Evolutionary conservation across 495 filamentous ascomycete genomes (phyloP).

Genomic region (Hypoxylon perforatum): DNA sequence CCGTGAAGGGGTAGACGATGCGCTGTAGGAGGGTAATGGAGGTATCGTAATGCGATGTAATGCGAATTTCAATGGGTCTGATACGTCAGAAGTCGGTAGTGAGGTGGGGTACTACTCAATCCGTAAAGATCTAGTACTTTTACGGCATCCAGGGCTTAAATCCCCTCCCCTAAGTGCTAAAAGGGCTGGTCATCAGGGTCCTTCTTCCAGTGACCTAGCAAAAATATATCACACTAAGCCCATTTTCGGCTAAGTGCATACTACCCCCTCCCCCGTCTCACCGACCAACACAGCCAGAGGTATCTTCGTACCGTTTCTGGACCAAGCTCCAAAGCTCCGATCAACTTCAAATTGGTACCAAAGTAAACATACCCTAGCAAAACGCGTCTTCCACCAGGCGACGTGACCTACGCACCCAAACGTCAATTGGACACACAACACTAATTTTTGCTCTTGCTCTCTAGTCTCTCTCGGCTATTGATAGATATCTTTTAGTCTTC

Average conservation of each 20-base stretch:
- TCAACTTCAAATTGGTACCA: neutral
- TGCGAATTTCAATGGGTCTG: constrained; percentile 42
- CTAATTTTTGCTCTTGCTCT: neutral
- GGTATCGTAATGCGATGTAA: constrained; percentile 29
- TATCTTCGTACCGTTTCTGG: neutral
- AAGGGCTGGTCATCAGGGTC: constrained; percentile 29
- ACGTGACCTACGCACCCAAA: neutral
- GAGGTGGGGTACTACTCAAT: neutral
- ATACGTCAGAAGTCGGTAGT: constrained; percentile 39
- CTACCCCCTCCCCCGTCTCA: neutral
- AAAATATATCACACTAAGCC: neutral
- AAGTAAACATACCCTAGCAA: constrained; percentile 33
- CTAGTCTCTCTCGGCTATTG: neutral
- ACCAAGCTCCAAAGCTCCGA: neutral
- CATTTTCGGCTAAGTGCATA: neutral
- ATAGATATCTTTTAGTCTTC: neutral
- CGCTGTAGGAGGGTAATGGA: too few species aligned
- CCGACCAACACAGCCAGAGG: neutral
- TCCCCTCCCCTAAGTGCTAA: constrained; percentile 7
- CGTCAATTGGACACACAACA: neutral
- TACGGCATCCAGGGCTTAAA: constrained; percentile 7
- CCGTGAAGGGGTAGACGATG: too few species aligned
- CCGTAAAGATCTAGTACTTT: constrained; percentile 12
- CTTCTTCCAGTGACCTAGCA: neutral
- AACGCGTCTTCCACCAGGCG: constrained; percentile 27